Percentiles rank a stretch among this genome's conserved stretches.
Conservation (phyloP, 352 stramenopile species). For the Phytophthora agathidicida region DNA sequence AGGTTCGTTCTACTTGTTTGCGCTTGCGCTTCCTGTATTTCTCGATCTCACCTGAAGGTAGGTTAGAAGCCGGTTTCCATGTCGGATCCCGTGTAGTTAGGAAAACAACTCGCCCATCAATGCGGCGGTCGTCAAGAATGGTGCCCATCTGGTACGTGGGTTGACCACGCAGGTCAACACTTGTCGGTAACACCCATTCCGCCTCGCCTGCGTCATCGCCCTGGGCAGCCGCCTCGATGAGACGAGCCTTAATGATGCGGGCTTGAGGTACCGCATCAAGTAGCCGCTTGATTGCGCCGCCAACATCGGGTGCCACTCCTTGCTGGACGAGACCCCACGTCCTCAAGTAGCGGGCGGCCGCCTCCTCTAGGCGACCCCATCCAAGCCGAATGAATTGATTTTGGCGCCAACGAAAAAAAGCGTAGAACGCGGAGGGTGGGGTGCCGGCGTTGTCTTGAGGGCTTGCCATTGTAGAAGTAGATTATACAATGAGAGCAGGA, state of each 20-base stretch:
- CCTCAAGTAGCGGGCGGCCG: constrained; percentile 5
- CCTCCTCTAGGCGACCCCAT: background rate
- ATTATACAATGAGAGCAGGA: too few relatives aligned
- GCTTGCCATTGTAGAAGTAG: too few relatives aligned
- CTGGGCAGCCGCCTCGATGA: too few relatives aligned
- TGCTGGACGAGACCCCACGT: background rate
- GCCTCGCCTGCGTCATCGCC: background rate
- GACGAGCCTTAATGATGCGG: too few relatives aligned
- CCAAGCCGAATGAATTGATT: background rate
- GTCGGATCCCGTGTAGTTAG: too few relatives aligned
- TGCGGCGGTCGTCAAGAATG: too few relatives aligned
- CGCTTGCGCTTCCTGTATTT: constrained; percentile 1
- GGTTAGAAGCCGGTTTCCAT: background rate
- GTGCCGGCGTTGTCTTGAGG: background rate
- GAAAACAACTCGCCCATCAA: too few relatives aligned
- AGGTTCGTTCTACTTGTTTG: too few relatives aligned
- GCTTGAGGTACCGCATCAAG: too few relatives aligned
- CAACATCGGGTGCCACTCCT: too few relatives aligned
- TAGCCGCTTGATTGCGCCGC: too few relatives aligned
- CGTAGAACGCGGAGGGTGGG: background rate
- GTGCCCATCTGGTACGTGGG: too few relatives aligned
- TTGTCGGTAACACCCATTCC: background rate
- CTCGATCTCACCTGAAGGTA: background rate
- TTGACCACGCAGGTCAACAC: background rate
- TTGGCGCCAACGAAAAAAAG: background rate